Evolutionary conservation across 1,284 basidiomycete genomes (phyloP), one percentile per base, ranked within the genome.

Genomic region (Cryptococcus depauperatus): DNA sequence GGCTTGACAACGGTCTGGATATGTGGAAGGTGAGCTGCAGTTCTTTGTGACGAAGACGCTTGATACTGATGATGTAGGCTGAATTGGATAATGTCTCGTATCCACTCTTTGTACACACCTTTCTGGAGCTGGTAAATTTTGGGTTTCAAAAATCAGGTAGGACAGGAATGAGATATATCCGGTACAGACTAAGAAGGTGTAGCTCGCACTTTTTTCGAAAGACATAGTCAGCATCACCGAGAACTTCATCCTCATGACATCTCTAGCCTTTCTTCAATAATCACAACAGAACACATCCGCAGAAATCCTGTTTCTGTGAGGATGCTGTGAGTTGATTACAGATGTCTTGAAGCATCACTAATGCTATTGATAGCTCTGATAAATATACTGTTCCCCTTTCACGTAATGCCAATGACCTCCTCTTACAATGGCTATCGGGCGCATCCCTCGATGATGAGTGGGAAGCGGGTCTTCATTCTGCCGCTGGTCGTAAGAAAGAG

Each of bases 81-180:
- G 92, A 98, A 70, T 85, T 99, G 55, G 85, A 51, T 88, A 90
- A 60, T 29, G 83, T 98, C 28, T 73, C 96, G 14, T 92, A 92
- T 61, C 95, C 95, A 4, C 85, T 99, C 51, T 98, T 97, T 66
- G 89, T 87, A 34, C 91, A 99, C 70, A 95, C 95, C 61, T 97
- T 93, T 70, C 77, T 99, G 28, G 92, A 97, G 66, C 77, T 99
- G 39, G 83, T 97, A 44, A 82, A 91, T 59, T 82, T 84, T 51
- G 90, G 88, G 4, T 89, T 87, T 69, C 84, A 85, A 56, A 84
- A 89, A 57, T 85, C 90, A 34, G 88, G 86, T 86, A 60, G 48
- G 81, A 70, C 28, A 19, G n/a, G 23, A 18, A 2, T 4, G 8
- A n/a, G 5, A 16, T 13, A 8, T 22, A 10, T 38, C 2, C 33